Conservation (phyloP, 2,329 filamentous ascomycete species). For the Aschersonia sp. region DNA sequence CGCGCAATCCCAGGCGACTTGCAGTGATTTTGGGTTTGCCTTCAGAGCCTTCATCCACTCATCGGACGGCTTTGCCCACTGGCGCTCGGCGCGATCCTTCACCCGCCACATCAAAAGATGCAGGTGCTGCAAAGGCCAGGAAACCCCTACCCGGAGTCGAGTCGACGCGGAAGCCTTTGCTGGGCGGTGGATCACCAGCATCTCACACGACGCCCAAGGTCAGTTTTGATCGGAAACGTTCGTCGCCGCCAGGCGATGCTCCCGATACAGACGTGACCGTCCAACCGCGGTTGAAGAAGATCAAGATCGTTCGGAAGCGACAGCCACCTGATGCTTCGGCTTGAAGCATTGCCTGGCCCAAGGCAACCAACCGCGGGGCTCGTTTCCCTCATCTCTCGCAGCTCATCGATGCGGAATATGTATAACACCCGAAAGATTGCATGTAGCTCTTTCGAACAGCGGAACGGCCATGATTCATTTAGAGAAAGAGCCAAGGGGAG, state of each 20-base stretch:
- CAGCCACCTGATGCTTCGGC: constrained; percentile 6
- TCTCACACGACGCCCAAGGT: constrained; percentile 11
- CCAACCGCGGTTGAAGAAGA: constrained; percentile 19
- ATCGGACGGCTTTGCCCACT: constrained; percentile 19
- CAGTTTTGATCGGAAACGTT: constrained; percentile 9
- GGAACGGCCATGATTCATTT: no score
- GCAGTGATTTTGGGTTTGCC: constrained; percentile 18
- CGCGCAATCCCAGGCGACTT: constrained; percentile 18
- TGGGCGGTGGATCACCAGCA: constrained; percentile 12
- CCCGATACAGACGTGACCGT: constrained; percentile 9
- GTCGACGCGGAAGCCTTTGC: constrained; percentile 16
- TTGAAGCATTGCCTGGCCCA: constrained; percentile 4
- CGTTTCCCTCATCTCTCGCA: no score
- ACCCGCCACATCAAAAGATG: constrained; percentile 11
- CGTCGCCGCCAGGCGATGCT: constrained; percentile 10
- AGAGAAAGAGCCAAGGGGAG: no score
- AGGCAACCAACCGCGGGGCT: neutral
- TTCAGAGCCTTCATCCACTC: constrained; percentile 8
- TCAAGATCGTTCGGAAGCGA: constrained; percentile 22
- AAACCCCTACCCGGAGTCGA: constrained; percentile 21
- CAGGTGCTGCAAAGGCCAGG: constrained; percentile 18
- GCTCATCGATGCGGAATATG: no score
- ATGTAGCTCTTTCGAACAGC: no score
- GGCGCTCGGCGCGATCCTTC: constrained; percentile 12
- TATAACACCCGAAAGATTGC: no score